These are phyloP conservation scores for Cystoderma amianthinum DNA, from an alignment of 768 basidiomycete genomes.

Conservation along the genomic window DNA sequence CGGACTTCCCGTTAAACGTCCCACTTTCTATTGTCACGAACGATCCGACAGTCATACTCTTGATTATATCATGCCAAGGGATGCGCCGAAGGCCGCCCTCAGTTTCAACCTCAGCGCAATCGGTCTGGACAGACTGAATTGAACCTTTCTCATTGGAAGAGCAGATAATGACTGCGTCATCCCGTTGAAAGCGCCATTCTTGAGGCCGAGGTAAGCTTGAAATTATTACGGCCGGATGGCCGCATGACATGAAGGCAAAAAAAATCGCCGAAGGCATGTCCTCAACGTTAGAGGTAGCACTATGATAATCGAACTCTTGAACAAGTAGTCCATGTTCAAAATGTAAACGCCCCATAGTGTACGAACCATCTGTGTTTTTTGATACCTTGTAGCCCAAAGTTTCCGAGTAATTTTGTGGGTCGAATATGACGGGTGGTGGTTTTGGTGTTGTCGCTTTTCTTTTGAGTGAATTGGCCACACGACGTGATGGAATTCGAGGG, in stretches of 20 bases:
- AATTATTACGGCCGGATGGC: conserved; percentile 2
- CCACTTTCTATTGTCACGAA: no score
- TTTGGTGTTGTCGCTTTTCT: conserved; percentile 1
- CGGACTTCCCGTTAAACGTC: no score
- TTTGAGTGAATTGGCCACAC: neutral
- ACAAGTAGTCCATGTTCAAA: conserved; percentile 7
- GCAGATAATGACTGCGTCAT: neutral
- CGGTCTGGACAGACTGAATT: no score
- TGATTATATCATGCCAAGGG: no score
- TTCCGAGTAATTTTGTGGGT: neutral
- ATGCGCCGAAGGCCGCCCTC: no score
- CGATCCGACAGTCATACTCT: no score
- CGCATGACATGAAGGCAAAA: conserved; percentile 1
- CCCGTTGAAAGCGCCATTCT: conserved; percentile 6
- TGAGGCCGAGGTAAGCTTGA: conserved; percentile 4
- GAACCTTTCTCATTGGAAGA: conserved; percentile 1
- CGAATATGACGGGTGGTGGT: conserved; percentile 3
- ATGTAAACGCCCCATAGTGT: neutral
- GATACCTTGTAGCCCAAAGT: neutral
- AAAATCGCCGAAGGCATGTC: conserved; percentile 4
- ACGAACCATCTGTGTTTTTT: neutral
- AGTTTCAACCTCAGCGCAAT: no score
- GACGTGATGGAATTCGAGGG: conserved; percentile 4
- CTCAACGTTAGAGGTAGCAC: neutral
- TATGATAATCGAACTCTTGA: conserved; percentile 4